A percentile compares a stretch with the other conserved stretches of the same genome.
phyloP scores from a whole-genome alignment of 768 basidiomycete species.

The Rhizopogon vinicolor region DNA sequence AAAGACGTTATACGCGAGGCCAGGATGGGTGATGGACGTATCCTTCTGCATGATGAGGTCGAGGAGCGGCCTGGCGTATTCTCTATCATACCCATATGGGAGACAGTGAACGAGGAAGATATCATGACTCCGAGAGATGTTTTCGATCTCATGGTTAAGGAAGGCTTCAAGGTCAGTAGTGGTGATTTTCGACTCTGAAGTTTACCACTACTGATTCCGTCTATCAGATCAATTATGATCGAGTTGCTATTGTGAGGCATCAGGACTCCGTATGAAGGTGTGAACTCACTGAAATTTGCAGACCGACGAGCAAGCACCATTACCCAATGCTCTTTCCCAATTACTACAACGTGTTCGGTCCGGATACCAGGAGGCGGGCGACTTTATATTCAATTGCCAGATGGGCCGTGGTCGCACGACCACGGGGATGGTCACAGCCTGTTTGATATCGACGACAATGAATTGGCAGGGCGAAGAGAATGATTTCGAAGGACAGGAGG shows the following conservation, averaged over 20 bases:
- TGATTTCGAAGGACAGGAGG: constrained; percentile 29
- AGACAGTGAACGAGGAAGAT: constrained; percentile 73
- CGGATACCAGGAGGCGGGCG: constrained; percentile 55
- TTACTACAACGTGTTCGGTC: constrained; percentile 70
- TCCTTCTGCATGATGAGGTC: constrained; percentile 93
- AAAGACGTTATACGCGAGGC: constrained; percentile 83
- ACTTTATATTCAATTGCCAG: constrained; percentile 95
- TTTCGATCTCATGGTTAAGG: constrained; percentile 65
- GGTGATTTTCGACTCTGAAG: neutral
- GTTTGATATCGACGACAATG: constrained; percentile 73
- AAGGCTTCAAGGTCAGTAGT: constrained; percentile 66
- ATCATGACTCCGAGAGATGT: constrained; percentile 88
- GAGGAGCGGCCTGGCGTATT: constrained; percentile 90
- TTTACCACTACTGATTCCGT: neutral
- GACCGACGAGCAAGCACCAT: constrained; percentile 96
- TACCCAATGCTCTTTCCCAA: constrained; percentile 80
- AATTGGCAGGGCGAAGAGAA: constrained; percentile 49
- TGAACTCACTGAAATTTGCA: constrained; percentile 26
- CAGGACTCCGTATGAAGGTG: neutral
- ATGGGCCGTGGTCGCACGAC: constrained; percentile 93
- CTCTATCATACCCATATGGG: constrained; percentile 93
- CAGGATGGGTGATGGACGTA: constrained; percentile 60
- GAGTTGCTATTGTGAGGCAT: constrained; percentile 80
- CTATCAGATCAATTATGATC: constrained; percentile 73
- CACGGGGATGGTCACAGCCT: constrained; percentile 92